Base-by-base conservation (phyloP, 495 filamentous ascomycete species). In the Immersiella caudata region DNA sequence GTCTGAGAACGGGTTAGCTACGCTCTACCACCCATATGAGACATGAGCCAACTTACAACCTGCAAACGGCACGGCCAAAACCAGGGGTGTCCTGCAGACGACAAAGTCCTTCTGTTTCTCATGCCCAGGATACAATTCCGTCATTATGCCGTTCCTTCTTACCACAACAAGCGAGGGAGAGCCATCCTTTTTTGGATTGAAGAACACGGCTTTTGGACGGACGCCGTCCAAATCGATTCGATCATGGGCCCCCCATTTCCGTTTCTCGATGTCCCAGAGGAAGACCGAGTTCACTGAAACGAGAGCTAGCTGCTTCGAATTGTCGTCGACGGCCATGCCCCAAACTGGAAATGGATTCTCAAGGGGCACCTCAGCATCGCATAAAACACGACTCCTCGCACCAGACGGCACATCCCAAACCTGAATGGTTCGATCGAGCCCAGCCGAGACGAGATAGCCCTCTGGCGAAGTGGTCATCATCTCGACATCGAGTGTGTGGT, bases 371-470 rank as follows among this genome's bases (percentile, higher is more conserved):
- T 80, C 76, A 8, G 75, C 67, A 62, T 83, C 79, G 25, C 75
- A 75, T 25, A 82, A 59, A 0, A 84, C 69, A 58, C 78, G 76
- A 40, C 70, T 79, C 5, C 68, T 73, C 0, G 76, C 65, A n/a
- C 79, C 75, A 25, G 72, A 64, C 49, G 81, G 85, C 16, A 88
- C 70, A 72, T 88, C 78, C 84, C 87, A 88, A 0, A 91, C 74
- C 29, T 84, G 81, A 24, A 90, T 85, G 14, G 79, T 75, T 61
- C 89, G 79, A 69, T 92, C 90, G 7, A 91, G 75, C 0, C 86
- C 88, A 50, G 91, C 80, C 6, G 88, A 89, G n/a, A 87, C 86
- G 21, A 92, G 72, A 46, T 87, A 78, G 6, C 89, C 89, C 49
- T 81, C 82, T 2, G 81, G 71, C 22, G 83, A 89, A 11, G 86